These are phyloP conservation scores for Blastobotrys aristatus DNA, from an alignment of 1,139 yeast species.

Conservation along the genomic window DNA sequence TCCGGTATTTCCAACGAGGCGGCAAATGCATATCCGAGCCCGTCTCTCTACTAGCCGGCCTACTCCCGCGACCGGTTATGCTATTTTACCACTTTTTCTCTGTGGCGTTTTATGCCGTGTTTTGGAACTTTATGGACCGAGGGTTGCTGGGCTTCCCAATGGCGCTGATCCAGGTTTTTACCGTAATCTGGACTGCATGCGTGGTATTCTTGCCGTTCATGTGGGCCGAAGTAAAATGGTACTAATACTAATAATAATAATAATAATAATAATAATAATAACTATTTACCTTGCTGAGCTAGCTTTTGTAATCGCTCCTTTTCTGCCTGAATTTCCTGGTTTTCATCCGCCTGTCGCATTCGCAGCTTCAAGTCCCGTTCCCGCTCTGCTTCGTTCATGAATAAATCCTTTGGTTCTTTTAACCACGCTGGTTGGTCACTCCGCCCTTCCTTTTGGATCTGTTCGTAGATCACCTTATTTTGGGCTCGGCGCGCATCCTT, in stretches of 20 bases:
- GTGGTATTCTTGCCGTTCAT: slow-evolving; percentile 48
- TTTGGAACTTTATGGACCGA: slow-evolving; percentile 57
- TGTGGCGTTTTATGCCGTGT: slow-evolving; percentile 82
- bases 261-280: slow-evolving; percentile 2
- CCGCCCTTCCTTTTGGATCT: slow-evolving; percentile 18
- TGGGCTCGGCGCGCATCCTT: slow-evolving; percentile 49
- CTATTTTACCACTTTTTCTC: slow-evolving; percentile 81
- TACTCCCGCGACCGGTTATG: slow-evolving; percentile 66
- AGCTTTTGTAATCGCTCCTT: slow-evolving; percentile 26
- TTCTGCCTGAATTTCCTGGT: slow-evolving; percentile 22
- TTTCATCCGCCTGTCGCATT: slow-evolving; percentile 9
- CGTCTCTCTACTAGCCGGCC: slow-evolving; percentile 76
- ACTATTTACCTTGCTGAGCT: slow-evolving; percentile 30
- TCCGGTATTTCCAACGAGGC: slow-evolving; percentile 76
- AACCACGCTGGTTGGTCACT: slow-evolving; percentile 31
- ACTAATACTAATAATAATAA: too few species aligned
- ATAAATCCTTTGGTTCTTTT: slow-evolving; percentile 28
- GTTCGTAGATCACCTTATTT: slow-evolving; percentile 51
- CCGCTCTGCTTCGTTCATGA: slow-evolving; percentile 23
- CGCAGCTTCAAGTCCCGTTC: slow-evolving; percentile 14
- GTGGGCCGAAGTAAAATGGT: slow-evolving; percentile 27
- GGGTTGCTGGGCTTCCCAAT: slow-evolving; percentile 68
- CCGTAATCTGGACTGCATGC: slow-evolving; percentile 68
- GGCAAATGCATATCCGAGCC: slow-evolving; percentile 79
- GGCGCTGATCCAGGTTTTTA: slow-evolving; percentile 65